A percentile compares a stretch with the other conserved stretches of the same genome.
Evolutionary conservation across 257 asterid genomes (phyloP).

Genomic region (Primulina tabacum): DNA sequence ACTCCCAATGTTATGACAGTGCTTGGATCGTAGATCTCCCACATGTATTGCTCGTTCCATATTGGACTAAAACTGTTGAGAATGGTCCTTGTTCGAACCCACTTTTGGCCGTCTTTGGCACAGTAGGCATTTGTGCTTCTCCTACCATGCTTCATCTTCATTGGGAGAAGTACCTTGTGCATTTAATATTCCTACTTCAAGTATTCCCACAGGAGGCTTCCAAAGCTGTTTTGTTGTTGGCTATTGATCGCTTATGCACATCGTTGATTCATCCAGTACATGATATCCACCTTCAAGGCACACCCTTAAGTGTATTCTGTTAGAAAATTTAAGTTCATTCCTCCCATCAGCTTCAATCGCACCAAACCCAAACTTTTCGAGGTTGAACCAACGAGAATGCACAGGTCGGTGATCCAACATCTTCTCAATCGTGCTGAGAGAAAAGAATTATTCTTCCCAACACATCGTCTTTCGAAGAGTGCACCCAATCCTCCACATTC

Average conservation of each 20-base stretch:
- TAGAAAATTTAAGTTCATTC: constrained; percentile 53
- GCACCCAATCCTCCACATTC: constrained; percentile 59
- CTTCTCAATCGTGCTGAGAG: constrained; percentile 51
- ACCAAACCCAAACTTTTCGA: constrained; percentile 51
- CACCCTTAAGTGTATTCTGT: constrained; percentile 58
- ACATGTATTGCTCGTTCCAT: constrained; percentile 79
- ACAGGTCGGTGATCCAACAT: constrained; percentile 74
- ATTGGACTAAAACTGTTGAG: constrained; percentile 55
- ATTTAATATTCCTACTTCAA: constrained; percentile 66
- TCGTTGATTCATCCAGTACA: constrained; percentile 65
- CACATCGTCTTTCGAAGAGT: constrained; percentile 53
- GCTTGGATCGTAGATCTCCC: constrained; percentile 87
- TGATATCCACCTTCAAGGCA: constrained; percentile 91
- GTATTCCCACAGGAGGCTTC: constrained; percentile 67
- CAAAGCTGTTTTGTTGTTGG: constrained; percentile 81
- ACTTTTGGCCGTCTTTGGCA: constrained; percentile 75
- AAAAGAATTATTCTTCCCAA: constrained; percentile 56
- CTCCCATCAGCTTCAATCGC: constrained; percentile 46
- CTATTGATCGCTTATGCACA: constrained; percentile 67
- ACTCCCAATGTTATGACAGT: constrained; percentile 71
- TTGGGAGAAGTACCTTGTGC: constrained; percentile 69
- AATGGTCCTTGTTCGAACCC: constrained; percentile 71
- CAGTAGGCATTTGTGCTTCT: constrained; percentile 76
- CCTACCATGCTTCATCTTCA: constrained; percentile 69
- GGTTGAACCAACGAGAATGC: constrained; percentile 70